phyloP scores from a whole-genome alignment of 2,329 filamentous ascomycete genomes.

The Aspergillus sp. region DNA sequence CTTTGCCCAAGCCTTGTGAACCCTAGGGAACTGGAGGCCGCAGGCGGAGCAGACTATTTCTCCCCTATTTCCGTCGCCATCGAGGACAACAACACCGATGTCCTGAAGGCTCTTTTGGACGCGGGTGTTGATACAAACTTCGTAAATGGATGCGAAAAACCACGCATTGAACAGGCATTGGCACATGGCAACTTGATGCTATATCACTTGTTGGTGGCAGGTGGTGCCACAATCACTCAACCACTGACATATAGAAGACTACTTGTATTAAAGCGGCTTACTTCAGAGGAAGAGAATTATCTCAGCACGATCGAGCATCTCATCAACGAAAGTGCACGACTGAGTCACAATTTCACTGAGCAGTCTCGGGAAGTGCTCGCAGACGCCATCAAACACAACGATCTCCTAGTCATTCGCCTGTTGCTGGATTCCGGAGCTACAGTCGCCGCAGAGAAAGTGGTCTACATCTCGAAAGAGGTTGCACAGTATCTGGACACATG shows the following conservation, averaged over 20 bases:
- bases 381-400: background rate
- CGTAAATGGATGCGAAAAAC: no score
- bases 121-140: no score
- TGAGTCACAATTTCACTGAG: background rate
- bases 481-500: background rate
- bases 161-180: no score
- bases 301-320: background rate
- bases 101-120: no score
- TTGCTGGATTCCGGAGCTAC: background rate
- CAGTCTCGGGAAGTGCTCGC: background rate
- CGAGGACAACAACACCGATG: background rate
- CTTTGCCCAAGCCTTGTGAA: background rate
- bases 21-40: background rate
- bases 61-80: background rate
- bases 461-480: no score
- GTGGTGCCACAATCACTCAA: no score
- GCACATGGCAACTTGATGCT: no score
- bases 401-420: background rate
- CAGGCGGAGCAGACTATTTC: background rate
- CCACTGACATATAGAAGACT: background rate
- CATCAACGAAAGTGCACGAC: background rate
- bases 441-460: background rate
- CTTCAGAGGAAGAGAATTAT: accelerated
- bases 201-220: no score
- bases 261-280: no score